These are phyloP conservation scores for Tuctoria greenei DNA, from an alignment of 176 grass and related monocot species.

Conservation along the genomic window DNA sequence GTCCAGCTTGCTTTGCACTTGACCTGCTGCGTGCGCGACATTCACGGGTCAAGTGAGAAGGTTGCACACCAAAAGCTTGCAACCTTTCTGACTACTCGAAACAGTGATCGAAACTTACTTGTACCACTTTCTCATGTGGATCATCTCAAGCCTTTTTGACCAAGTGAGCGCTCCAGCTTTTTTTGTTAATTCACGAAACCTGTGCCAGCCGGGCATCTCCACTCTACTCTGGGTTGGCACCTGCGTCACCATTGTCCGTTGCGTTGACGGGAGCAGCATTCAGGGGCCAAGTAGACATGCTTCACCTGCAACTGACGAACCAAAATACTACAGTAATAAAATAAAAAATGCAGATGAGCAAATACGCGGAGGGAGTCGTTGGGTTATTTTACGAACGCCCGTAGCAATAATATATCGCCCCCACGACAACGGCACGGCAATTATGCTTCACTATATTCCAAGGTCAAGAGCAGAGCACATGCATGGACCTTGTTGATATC, in stretches of 20 bases:
- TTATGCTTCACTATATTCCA: no score
- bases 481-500: no score
- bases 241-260: no score
- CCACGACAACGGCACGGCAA: no score
- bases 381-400: no score
- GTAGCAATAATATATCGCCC: no score
- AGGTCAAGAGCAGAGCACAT: no score
- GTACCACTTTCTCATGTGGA: background rate
- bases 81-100: background rate
- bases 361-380: no score
- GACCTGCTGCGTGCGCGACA: background rate
- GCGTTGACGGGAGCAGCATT: no score
- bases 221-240: background rate
- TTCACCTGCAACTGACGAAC: no score
- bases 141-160: background rate
- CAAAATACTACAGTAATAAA: no score
- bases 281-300: no score
- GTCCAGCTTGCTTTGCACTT: background rate
- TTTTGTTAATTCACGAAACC: background rate
- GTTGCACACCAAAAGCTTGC: background rate
- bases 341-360: background rate
- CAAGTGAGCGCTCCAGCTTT: background rate
- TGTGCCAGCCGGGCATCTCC: background rate
- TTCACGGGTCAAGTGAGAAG: background rate
- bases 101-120: background rate